These are phyloP conservation scores for Antrodiella citrinella DNA, from an alignment of 768 basidiomycete species.

Conservation along the genomic window DNA sequence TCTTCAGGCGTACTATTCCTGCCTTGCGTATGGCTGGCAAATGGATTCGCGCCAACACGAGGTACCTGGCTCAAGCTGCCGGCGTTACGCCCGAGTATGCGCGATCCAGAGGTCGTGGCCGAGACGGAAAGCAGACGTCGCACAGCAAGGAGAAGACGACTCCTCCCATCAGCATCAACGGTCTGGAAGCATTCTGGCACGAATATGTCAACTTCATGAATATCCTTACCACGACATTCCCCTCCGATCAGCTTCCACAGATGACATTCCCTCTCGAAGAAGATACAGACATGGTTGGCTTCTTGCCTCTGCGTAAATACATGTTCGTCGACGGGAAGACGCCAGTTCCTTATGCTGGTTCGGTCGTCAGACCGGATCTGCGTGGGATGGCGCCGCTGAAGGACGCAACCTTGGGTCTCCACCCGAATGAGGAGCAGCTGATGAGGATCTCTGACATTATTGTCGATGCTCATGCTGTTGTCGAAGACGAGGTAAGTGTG, in stretches of 20 bases:
- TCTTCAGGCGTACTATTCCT: conserved; percentile 78
- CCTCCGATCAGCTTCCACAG: conserved; percentile 47
- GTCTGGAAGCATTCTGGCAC: conserved; percentile 57
- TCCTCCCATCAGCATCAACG: conserved; percentile 29
- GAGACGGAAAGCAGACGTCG: conserved; percentile 18
- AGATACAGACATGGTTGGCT: conserved; percentile 83
- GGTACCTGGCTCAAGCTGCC: conserved; percentile 47
- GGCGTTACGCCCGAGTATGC: background rate
- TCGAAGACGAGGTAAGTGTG: conserved; percentile 43
- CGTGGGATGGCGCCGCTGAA: background rate
- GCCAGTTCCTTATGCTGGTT: background rate
- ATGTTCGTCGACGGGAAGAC: conserved; percentile 25
- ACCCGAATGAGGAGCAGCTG: conserved; percentile 93
- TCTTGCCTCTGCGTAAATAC: conserved; percentile 67
- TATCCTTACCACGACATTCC: conserved; percentile 60
- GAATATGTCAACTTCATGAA: conserved; percentile 60
- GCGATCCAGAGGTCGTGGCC: conserved; percentile 13
- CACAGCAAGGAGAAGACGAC: conserved; percentile 22
- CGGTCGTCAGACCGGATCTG: background rate
- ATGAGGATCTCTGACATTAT: conserved; percentile 89
- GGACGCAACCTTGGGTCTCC: conserved; percentile 31
- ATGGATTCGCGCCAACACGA: conserved; percentile 77
- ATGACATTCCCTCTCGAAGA: conserved; percentile 71
- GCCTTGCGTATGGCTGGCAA: conserved; percentile 82
- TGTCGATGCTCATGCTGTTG: conserved; percentile 56